Conservation (phyloP, 164 flowering plant genomes). For the Aristolochia contorta region DNA sequence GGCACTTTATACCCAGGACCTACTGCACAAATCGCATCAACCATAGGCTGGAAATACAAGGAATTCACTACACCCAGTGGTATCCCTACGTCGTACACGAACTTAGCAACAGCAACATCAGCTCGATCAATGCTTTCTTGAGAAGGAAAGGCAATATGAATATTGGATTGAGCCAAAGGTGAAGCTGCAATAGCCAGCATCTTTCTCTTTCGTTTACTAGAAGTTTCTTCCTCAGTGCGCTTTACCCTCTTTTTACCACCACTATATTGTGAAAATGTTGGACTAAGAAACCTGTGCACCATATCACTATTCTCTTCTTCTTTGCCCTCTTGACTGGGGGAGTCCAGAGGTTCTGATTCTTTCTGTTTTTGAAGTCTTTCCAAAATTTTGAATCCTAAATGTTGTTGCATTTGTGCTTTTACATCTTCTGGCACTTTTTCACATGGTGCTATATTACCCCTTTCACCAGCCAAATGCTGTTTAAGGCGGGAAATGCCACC, state of each 20-base stretch:
- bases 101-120: conserved; percentile 38
- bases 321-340: conserved; percentile 13
- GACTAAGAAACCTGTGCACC: conserved; percentile 4
- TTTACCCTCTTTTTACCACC: conserved; percentile 19
- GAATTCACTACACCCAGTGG: conserved; percentile 35
- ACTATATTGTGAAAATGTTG: conserved; percentile 4
- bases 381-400: conserved; percentile 29
- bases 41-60: conserved; percentile 31
- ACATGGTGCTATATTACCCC: conserved; percentile 41
- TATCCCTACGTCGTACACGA: conserved; percentile 30
- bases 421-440: conserved; percentile 37
- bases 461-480: conserved; percentile 43
- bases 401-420: conserved; percentile 28
- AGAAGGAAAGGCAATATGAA: conserved; percentile 18
- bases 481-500: conserved; percentile 44
- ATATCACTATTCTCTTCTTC: conserved; percentile 14
- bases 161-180: conserved; percentile 20
- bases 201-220: conserved; percentile 18
- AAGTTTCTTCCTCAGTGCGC: conserved; percentile 15
- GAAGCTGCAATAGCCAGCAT: conserved; percentile 18
- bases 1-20: conserved; percentile 43
- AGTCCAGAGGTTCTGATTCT: conserved; percentile 12
- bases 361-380: conserved; percentile 31
- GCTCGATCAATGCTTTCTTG: conserved; percentile 31
- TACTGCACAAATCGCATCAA: conserved; percentile 35